Evolutionary conservation across 108 stramenopile genomes (phyloP).

Genomic region (Skeletonema potamos): DNA sequence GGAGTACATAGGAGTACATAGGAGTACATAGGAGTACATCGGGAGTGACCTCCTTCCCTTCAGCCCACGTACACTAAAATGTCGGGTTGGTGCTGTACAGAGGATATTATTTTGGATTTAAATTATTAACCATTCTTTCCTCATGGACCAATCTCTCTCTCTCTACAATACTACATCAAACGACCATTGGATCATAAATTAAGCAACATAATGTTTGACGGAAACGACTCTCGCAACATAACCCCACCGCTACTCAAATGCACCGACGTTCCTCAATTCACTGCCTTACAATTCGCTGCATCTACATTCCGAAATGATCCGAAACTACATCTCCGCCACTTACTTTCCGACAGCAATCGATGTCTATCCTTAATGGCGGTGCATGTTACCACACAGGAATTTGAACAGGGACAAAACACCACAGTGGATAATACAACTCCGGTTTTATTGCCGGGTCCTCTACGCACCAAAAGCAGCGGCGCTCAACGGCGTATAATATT

Average conservation of each 20-base stretch:
- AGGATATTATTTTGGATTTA: too few species aligned
- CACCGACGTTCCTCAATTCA: slow-evolving; percentile 82
- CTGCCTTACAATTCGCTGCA: slow-evolving; percentile 70
- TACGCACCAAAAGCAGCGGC: not conserved
- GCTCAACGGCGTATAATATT: slow-evolving; percentile 74
- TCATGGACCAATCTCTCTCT: too few species aligned
- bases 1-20: too few species aligned
- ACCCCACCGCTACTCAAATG: slow-evolving; percentile 48
- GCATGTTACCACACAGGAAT: slow-evolving; percentile 39
- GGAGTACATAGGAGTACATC: too few species aligned
- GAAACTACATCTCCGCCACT: slow-evolving; percentile 77
- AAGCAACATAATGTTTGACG: not conserved
- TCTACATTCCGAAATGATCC: slow-evolving; percentile 68
- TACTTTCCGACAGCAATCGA: slow-evolving; percentile 73
- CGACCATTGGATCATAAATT: not conserved
- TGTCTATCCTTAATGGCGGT: slow-evolving; percentile 75
- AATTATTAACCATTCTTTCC: too few species aligned
- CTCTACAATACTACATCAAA: too few species aligned
- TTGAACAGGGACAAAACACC: slow-evolving; percentile 11
- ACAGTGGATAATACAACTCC: not conserved
- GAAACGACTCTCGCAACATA: slow-evolving; percentile 4
- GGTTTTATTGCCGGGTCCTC: not conserved
- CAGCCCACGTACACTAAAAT: too few species aligned
- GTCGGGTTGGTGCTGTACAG: too few species aligned
- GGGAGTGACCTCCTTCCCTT: too few species aligned